Evolutionary conservation across 1,284 basidiomycete species (phyloP), one percentile per base, ranked within the genome.

Genomic region (Hemileia vastatrix): DNA sequence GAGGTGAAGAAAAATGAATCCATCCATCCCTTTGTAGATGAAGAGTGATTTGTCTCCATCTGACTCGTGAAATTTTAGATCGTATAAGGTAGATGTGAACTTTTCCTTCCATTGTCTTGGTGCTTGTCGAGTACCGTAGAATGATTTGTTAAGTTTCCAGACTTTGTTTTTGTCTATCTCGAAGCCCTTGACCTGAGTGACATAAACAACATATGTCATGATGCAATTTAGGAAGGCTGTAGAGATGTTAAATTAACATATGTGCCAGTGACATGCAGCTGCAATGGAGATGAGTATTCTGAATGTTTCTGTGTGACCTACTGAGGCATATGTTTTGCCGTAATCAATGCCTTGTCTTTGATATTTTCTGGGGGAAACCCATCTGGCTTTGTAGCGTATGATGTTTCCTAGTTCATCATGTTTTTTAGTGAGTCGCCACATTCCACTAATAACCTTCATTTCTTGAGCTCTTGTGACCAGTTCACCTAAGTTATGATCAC

Each of bases 301-400:
- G 11, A 54, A 19, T 11, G 31, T 32, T 18, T 54, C 32, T 11
- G 21, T 36, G 2, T 36, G 31, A 18, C 11, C 52, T 6, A 54
- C 52, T 18, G 13, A 32, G 1, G 52, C 31, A 36, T 54, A 33
- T 9, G 31, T 54, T 4, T 31, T 8, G 23, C 11, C 33, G 15
- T n/a, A 54, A 27, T 54, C 32, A 5, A 19, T 54, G 8, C 13
- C 23, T 3, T 3, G 52, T 32, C 21, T 31, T 18, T 52, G 33
- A 45, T 52, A 36, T 23, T 52, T 60, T 1, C 57, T 23, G 33
- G 53, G 53, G 45, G 36, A 53, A 3, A 59, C 57, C 57, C 49
- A 59, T 2, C 50, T 15, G 6, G 57, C 48, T 27, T 59, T 59
- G 50, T 36, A 27, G 18, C 18, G 32, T 4, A 32, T 54, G 5